A percentile compares a stretch with the other conserved stretches of the same genome.
Conservation (phyloP, 177 flowering plant genomes). For the Telopea speciosissima region DNA sequence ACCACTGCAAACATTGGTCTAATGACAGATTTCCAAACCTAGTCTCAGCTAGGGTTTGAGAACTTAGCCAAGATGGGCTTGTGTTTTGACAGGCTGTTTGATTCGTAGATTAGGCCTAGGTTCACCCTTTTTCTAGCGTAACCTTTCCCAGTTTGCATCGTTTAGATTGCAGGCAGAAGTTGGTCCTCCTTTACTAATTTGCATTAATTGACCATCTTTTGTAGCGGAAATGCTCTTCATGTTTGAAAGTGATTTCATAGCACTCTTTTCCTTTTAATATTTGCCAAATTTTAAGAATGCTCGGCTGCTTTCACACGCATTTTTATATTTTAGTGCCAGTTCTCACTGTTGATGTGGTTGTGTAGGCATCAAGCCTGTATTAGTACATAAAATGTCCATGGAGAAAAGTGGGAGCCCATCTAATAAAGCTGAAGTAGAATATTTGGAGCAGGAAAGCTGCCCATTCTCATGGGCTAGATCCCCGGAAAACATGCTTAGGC, state of each 20-base stretch:
- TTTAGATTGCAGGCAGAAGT: too few species aligned
- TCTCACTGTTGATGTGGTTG: not conserved
- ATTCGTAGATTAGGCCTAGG: not conserved
- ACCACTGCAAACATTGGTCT: too few species aligned
- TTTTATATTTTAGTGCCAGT: too few species aligned
- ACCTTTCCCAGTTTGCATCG: not conserved
- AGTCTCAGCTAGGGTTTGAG: too few species aligned
- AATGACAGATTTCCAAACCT: too few species aligned
- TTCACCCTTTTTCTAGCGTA: too few species aligned
- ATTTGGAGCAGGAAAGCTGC: conserved; percentile 45
- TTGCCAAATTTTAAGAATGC: not conserved
- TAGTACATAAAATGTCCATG: conserved; percentile 27
- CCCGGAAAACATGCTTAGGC: conserved; percentile 68
- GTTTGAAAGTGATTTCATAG: not conserved
- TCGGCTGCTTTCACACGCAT: not conserved
- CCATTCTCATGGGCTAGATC: conserved; percentile 90
- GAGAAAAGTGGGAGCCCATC: conserved; percentile 29
- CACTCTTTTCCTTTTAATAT: not conserved
- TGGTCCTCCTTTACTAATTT: not conserved
- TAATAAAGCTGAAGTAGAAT: conserved; percentile 33
- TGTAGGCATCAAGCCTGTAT: conserved; percentile 42
- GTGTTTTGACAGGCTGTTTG: too few species aligned
- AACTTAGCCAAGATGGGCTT: too few species aligned
- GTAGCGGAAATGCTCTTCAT: not conserved
- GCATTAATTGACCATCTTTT: not conserved